Conservation (phyloP, 2,329 filamentous ascomycete species). For the Pezicula neosporulosa region DNA sequence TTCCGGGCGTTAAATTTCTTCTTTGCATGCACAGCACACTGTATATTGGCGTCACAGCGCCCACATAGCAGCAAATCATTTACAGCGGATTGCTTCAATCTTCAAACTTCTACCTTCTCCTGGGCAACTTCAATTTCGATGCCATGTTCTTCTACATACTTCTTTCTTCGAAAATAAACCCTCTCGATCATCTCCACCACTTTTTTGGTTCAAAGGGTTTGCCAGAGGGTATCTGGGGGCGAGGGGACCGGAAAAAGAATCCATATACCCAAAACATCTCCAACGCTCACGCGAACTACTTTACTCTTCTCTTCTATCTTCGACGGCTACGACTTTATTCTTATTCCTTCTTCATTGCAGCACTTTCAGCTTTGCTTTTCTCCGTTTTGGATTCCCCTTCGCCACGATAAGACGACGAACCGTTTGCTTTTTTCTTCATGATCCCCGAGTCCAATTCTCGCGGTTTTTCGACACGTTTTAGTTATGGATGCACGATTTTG, state of each 20-base stretch:
- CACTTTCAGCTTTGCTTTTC: slow-evolving; percentile 1
- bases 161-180: background rate
- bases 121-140: slow-evolving; percentile 3
- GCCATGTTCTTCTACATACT: slow-evolving; percentile 12
- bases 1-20: slow-evolving; percentile 6
- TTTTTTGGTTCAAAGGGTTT: background rate
- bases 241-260: background rate
- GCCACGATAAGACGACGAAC: background rate
- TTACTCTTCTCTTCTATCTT: slow-evolving; percentile 10
- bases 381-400: slow-evolving; percentile 9
- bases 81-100: background rate
- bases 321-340: slow-evolving; percentile 10
- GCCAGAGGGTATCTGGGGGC: background rate
- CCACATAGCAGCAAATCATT: background rate
- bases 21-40: slow-evolving; percentile 3
- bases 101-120: background rate
- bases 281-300: slow-evolving; percentile 26
- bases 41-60: slow-evolving; percentile 13
- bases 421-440: no score
- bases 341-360: slow-evolving; percentile 13
- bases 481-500: no score
- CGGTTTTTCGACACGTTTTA: no score
- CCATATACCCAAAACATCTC: slow-evolving; percentile 15
- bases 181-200: background rate
- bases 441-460: no score